Evolutionary conservation across 2,329 filamentous ascomycete species (phyloP), one percentile per base, ranked within the genome.

Genomic region (Metarhizium sp.): DNA sequence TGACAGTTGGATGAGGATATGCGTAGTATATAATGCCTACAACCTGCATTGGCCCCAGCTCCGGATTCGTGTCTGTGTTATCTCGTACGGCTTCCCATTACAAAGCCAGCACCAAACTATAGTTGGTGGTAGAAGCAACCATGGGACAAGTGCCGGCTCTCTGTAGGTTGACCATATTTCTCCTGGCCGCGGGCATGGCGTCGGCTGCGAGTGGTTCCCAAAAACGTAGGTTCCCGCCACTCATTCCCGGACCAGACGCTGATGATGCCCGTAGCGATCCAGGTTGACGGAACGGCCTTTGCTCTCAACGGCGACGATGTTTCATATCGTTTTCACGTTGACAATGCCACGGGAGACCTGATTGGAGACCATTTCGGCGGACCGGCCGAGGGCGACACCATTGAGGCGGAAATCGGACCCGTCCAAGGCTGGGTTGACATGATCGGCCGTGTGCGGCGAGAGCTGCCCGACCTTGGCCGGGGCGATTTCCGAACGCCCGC

Each of bases 261-360:
- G 55, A 55, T 42, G 29, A 48, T 40, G 14, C 34, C 3, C 14
- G 30, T 59, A 81, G 80, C 74, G 42, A 74, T 84, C 55, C 71
- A 73, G 25, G 78, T 78, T n/a, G 67, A 80, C 5, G 80, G 79
- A 10, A 76, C 71, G 3, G 76, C 75, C 16, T 85, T 85, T 59
- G 74, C 79, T 2, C 70, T 85, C 49, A 80, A 80, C 34, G 81
- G 78, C 30, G 69, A 78, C 49, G 72, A 73, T 59, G 72, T 83
- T 34, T 84, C 82, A 1, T 86, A 86, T 61, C 78, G 80, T 47
- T 85, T 86, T 64, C 83, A 85, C 59, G 80, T 85, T 48, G 78
- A 86, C 58, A 68, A 75, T 3, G 64, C 63, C 8, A 79, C 77
- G 0, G 76, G 78, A 4, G 82, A 86, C 54, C 72, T 86, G 42